Conservation (phyloP, 139 green algal species). For the Closterium sp. region DNA sequence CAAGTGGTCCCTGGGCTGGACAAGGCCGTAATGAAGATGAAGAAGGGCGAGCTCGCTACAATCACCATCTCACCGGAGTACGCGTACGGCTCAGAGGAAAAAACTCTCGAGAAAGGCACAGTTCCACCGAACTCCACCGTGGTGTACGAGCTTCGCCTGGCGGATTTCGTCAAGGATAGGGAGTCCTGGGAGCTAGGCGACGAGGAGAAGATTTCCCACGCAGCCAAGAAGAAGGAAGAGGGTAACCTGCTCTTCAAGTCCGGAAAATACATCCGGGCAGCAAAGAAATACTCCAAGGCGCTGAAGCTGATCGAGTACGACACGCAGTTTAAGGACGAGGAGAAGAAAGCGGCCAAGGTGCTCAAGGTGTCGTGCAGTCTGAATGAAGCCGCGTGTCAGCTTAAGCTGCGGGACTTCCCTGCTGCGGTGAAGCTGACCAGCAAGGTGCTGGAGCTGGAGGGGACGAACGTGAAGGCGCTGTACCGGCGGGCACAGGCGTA, state of each 20-base stretch:
- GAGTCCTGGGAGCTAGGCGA: conserved; percentile 84
- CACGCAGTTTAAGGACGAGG: conserved; percentile 53
- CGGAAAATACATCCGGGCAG: conserved; percentile 66
- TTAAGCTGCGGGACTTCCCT: conserved; percentile 73
- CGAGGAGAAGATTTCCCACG: conserved; percentile 80
- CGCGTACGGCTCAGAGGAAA: conserved; percentile 59
- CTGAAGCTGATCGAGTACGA: conserved; percentile 64
- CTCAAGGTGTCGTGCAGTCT: conserved; percentile 72
- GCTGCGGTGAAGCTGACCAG: conserved; percentile 61
- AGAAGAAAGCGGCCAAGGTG: conserved; percentile 58
- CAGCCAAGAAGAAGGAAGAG: conserved; percentile 74
- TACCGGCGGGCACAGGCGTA: conserved; percentile 80
- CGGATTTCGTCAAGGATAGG: conserved; percentile 68
- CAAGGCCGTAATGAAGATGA: conserved; percentile 83
- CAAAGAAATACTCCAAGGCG: conserved; percentile 68
- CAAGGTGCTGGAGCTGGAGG: conserved; percentile 77
- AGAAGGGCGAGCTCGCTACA: conserved; percentile 72
- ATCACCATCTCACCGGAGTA: conserved; percentile 75
- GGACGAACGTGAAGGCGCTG: conserved; percentile 89
- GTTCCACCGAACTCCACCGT: conserved; percentile 85
- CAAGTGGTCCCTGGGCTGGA: conserved; percentile 75
- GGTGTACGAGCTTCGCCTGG: neutral
- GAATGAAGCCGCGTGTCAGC: conserved; percentile 80
- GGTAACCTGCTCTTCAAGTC: conserved; percentile 89
- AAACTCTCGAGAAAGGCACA: neutral